Conservation (phyloP, 2,329 filamentous ascomycete genomes). For the Cylindrodendrum hubeiense region DNA sequence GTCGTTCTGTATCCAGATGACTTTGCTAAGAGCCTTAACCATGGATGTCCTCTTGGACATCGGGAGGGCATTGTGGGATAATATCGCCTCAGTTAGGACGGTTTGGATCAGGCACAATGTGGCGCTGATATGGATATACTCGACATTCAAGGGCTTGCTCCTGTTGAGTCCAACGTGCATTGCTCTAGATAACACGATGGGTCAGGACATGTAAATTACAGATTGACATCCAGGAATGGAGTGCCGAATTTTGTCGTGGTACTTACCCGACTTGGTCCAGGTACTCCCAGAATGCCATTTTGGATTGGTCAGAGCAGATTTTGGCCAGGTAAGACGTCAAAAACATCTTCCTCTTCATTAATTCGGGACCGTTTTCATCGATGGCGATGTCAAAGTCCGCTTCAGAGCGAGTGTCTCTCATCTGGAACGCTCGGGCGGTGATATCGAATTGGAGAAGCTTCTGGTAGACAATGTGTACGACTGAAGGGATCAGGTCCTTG, state of each 20-base stretch:
- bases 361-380: constrained; percentile 21
- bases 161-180: constrained; percentile 29
- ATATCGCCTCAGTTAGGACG: constrained; percentile 24
- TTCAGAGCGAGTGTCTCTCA: constrained; percentile 25
- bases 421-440: constrained; percentile 27
- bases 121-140: constrained; percentile 32
- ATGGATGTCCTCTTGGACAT: constrained; percentile 27
- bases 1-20: constrained; percentile 34
- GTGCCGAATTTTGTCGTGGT: not conserved
- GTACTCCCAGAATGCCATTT: constrained; percentile 32
- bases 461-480: constrained; percentile 27
- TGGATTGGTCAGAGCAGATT: constrained; percentile 29
- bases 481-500: constrained; percentile 28
- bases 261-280: constrained; percentile 29
- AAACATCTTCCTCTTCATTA: constrained; percentile 24
- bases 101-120: constrained; percentile 30
- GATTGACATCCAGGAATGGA: not conserved
- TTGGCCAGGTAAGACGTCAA: constrained; percentile 28
- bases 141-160: constrained; percentile 24
- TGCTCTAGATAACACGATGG: constrained; percentile 2
- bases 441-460: constrained; percentile 32
- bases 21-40: constrained; percentile 31
- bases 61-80: constrained; percentile 28
- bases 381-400: constrained; percentile 13
- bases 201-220: not conserved